Evolutionary conservation across 2,329 filamentous ascomycete genomes (phyloP).

Genomic region (Bipolaris oryzae): DNA sequence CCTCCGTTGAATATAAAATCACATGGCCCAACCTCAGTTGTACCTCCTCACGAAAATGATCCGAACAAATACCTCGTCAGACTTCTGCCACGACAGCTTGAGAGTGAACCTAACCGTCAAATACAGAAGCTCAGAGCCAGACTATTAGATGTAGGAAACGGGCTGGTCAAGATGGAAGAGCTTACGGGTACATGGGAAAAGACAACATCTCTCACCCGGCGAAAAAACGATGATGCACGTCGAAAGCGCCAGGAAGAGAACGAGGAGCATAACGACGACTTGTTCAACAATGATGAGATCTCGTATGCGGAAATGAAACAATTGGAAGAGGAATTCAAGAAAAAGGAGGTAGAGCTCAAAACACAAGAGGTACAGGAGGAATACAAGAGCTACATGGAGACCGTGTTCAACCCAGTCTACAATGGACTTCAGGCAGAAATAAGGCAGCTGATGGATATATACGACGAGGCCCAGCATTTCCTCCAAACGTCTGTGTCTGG

Average conservation of each 20-base stretch:
- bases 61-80: constrained; percentile 25
- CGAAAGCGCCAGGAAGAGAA: constrained; percentile 58
- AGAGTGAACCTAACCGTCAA: constrained; percentile 18
- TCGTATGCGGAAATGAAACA: constrained; percentile 63
- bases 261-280: constrained; percentile 58
- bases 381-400: constrained; percentile 56
- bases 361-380: constrained; percentile 61
- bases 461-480: constrained; percentile 44
- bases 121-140: constrained; percentile 33
- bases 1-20: constrained; percentile 34
- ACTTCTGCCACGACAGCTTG: constrained; percentile 29
- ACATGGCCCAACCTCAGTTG: constrained; percentile 19
- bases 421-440: constrained; percentile 58
- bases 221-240: constrained; percentile 56
- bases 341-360: constrained; percentile 57
- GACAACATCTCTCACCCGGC: constrained; percentile 51
- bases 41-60: constrained; percentile 20
- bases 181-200: constrained; percentile 53
- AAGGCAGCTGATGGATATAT: constrained; percentile 54
- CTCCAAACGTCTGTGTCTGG: constrained; percentile 35
- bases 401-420: constrained; percentile 60
- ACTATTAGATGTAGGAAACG: constrained; percentile 20
- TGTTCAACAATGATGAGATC: constrained; percentile 63
- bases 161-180: constrained; percentile 27
- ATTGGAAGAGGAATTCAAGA: constrained; percentile 62